Evolutionary conservation across 176 grass and related monocot species (phyloP).

Genomic region (Oryza glaberrima): DNA sequence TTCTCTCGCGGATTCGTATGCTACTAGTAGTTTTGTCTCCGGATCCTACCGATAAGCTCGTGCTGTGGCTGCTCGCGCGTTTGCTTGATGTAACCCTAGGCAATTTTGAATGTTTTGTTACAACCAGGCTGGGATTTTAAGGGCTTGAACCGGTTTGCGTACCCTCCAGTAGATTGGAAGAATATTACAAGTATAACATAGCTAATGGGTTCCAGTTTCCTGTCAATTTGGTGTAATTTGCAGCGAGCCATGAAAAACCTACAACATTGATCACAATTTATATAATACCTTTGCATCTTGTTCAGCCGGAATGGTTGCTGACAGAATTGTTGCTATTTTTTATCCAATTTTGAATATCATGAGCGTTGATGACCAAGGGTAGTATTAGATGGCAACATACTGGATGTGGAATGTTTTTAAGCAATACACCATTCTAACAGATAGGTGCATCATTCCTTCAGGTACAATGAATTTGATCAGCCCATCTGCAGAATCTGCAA

Average conservation of each 20-base stretch:
- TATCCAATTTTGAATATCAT: background rate
- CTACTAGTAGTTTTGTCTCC: background rate
- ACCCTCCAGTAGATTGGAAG: background rate
- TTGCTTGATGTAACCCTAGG: slow-evolving; percentile 34
- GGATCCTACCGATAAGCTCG: background rate
- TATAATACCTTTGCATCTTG: background rate
- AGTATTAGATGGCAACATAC: background rate
- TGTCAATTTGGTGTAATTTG: background rate
- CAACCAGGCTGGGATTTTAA: background rate
- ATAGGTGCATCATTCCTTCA: slow-evolving; percentile 33
- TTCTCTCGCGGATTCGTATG: background rate
- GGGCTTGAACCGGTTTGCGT: background rate
- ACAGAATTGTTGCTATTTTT: background rate
- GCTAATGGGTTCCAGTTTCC: background rate
- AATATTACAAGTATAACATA: background rate
- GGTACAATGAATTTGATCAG: slow-evolving; percentile 94
- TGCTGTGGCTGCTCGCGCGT: background rate
- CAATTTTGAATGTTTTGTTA: slow-evolving; percentile 4
- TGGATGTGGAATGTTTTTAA: background rate
- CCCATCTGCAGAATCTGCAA: slow-evolving; percentile 94
- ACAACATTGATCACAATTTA: background rate
- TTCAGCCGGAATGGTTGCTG: background rate
- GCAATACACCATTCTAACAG: background rate
- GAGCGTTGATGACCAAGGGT: background rate
- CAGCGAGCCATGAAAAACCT: background rate